phyloP scores from a whole-genome alignment of 495 filamentous ascomycete genomes.

The Aspergillus homomorphus region DNA sequence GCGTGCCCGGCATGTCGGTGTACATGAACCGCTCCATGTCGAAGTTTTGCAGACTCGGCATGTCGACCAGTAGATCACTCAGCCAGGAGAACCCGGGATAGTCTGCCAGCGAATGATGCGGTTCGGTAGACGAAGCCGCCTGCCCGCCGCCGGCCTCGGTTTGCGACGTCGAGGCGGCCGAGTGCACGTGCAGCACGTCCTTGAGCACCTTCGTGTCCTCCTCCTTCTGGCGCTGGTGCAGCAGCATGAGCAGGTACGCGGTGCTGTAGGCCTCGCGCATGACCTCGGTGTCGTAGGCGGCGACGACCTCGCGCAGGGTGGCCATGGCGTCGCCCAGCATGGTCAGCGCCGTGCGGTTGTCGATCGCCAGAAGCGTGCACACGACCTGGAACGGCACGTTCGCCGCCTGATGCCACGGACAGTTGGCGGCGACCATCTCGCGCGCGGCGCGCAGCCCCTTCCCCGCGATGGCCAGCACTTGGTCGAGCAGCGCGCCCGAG shows the following conservation, averaged over 20 bases:
- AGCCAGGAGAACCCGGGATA: constrained; percentile 41
- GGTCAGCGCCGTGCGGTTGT: constrained; percentile 43
- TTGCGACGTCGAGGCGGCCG: constrained; percentile 22
- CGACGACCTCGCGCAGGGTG: constrained; percentile 44
- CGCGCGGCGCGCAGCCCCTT: constrained; percentile 39
- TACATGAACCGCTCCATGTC: constrained; percentile 32
- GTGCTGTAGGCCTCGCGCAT: constrained; percentile 54
- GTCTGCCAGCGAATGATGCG: constrained; percentile 21
- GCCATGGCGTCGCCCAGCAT: constrained; percentile 49
- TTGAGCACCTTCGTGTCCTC: constrained; percentile 38
- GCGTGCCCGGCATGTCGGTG: not conserved
- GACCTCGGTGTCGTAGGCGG: constrained; percentile 43
- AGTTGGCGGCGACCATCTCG: constrained; percentile 33
- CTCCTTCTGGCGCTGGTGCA: constrained; percentile 44
- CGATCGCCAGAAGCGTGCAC: constrained; percentile 52
- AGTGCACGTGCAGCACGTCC: constrained; percentile 36
- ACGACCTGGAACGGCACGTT: constrained; percentile 55
- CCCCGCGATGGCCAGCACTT: constrained; percentile 31
- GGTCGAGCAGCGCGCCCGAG: constrained; percentile 32
- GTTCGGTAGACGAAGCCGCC: constrained; percentile 6
- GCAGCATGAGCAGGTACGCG: constrained; percentile 45
- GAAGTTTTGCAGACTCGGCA: constrained; percentile 44
- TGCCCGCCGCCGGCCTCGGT: constrained; percentile 7
- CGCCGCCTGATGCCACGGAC: constrained; percentile 54
- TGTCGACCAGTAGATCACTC: constrained; percentile 44